Percentiles rank a stretch among this genome's conserved stretches.
These are phyloP conservation scores for Camellia oleifera DNA, from an alignment of 179 eudicot genomes.

Conservation along the genomic window DNA sequence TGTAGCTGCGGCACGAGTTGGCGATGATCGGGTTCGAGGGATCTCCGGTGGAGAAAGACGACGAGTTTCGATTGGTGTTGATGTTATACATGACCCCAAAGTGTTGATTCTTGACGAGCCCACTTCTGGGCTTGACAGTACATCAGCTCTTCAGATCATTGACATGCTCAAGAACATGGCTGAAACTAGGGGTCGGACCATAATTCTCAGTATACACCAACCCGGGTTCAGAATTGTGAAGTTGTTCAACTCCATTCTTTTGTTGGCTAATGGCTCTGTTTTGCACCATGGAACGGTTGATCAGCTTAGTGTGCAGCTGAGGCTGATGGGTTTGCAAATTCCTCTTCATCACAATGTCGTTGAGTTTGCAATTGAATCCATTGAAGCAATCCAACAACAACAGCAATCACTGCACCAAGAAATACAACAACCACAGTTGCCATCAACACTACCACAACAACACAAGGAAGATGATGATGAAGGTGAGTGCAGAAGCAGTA, in stretches of 20 bases:
- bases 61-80: constrained; percentile 92
- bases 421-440: constrained; percentile 15
- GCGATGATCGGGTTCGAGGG: constrained; percentile 68
- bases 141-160: constrained; percentile 83
- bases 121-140: constrained; percentile 95
- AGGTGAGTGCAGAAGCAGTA: constrained; percentile 23
- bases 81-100: constrained; percentile 80
- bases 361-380: constrained; percentile 92
- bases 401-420: constrained; percentile 27
- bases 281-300: constrained; percentile 83
- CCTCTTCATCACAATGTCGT: constrained; percentile 72
- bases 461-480: constrained; percentile 18
- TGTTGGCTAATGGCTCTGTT: constrained; percentile 76
- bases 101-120: constrained; percentile 92
- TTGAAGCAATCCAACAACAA: constrained; percentile 50
- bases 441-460: constrained; percentile 9
- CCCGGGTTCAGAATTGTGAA: constrained; percentile 92
- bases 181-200: constrained; percentile 63
- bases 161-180: constrained; percentile 90
- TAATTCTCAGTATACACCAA: constrained; percentile 87
- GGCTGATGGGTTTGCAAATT: constrained; percentile 56
- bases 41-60: constrained; percentile 94
- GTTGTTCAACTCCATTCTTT: constrained; percentile 64
- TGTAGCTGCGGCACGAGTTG: constrained; percentile 65
- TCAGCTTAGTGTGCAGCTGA: constrained; percentile 44